Percentiles rank a stretch among this genome's conserved stretches.
phyloP scores from a whole-genome alignment of 2,329 filamentous ascomycete genomes.

The Sphaerulina vaccinii region DNA sequence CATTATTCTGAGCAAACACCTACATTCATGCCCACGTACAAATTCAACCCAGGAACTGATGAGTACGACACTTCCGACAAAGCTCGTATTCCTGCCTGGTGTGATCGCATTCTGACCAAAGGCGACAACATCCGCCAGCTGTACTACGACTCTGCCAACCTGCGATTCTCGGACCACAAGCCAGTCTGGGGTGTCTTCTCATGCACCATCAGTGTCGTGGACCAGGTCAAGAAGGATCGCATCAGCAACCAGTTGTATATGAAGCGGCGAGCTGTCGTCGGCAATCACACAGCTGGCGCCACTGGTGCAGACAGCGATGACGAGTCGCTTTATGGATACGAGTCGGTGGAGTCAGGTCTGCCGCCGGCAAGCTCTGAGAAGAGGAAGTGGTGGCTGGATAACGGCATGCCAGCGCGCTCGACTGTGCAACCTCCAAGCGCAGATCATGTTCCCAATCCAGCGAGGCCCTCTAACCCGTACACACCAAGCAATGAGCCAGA shows the following conservation, averaged over 20 bases:
- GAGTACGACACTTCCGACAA: slow-evolving; percentile 95
- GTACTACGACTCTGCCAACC: slow-evolving; percentile 75
- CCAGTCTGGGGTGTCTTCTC: slow-evolving; percentile 90
- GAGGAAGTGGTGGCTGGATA: slow-evolving; percentile 65
- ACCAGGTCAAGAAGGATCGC: slow-evolving; percentile 69
- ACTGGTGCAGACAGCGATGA: slow-evolving; percentile 68
- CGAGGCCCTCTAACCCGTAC: slow-evolving; percentile 79
- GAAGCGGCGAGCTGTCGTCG: slow-evolving; percentile 64
- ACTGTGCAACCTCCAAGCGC: slow-evolving; percentile 64
- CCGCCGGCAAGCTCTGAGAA: slow-evolving; percentile 62
- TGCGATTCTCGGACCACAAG: slow-evolving; percentile 92
- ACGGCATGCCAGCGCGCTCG: slow-evolving; percentile 71
- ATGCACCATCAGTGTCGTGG: slow-evolving; percentile 75
- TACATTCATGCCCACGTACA: slow-evolving; percentile 89
- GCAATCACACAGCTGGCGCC: slow-evolving; percentile 57
- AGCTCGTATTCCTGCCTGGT: slow-evolving; percentile 93
- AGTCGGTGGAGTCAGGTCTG: slow-evolving; percentile 75
- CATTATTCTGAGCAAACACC: slow-evolving; percentile 90
- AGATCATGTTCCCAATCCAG: slow-evolving; percentile 67
- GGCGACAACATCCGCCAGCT: slow-evolving; percentile 79
- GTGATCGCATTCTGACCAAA: slow-evolving; percentile 86
- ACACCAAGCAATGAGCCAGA: slow-evolving; percentile 70
- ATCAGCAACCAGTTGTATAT: slow-evolving; percentile 75
- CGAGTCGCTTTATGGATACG: slow-evolving; percentile 77
- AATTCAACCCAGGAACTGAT: slow-evolving; percentile 86